Conservation (phyloP, 306 rosid species). For the Purshia tridentata region DNA sequence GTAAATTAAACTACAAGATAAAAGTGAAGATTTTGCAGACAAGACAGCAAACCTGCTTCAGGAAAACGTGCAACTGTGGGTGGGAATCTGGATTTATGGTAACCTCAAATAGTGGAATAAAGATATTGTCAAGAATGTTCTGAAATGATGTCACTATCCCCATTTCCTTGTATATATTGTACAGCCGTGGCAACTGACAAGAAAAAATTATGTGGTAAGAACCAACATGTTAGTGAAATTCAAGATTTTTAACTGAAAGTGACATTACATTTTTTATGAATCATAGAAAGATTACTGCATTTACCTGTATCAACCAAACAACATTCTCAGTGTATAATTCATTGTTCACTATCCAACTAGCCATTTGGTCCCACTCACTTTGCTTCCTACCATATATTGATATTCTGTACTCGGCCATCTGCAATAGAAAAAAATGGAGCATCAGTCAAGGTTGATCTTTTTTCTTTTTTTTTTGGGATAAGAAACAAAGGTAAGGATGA, state of each 20-base stretch:
- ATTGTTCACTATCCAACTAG: slow-evolving; percentile 98
- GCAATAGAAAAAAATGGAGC: slow-evolving; percentile 35
- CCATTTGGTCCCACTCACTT: slow-evolving; percentile 99
- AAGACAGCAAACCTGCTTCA: slow-evolving; percentile 66
- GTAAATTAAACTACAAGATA: not conserved
- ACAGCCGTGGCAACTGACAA: slow-evolving; percentile 87
- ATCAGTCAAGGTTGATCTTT: not conserved
- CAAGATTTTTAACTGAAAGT: not conserved
- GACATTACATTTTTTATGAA: too few relatives aligned
- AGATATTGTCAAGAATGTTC: slow-evolving; percentile 95
- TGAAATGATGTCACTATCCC: slow-evolving; percentile 97
- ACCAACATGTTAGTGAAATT: slow-evolving; percentile 11
- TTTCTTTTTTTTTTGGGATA: too few relatives aligned
- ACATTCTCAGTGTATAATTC: slow-evolving; percentile 90
- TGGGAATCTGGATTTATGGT: slow-evolving; percentile 97
- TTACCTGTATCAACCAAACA: slow-evolving; percentile 99
- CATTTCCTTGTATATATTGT: slow-evolving; percentile 94
- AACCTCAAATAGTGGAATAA: slow-evolving; percentile 91
- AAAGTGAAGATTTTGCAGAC: slow-evolving; percentile 7
- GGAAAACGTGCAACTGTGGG: slow-evolving; percentile 92
- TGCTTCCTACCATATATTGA: slow-evolving; percentile 99
- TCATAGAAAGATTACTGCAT: slow-evolving; percentile 1
- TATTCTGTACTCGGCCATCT: slow-evolving; percentile 98
- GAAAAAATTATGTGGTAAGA: slow-evolving; percentile 19
- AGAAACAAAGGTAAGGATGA: not conserved